Conservation (phyloP, 1,139 yeast species). For the Eremothecium gossypii region DNA sequence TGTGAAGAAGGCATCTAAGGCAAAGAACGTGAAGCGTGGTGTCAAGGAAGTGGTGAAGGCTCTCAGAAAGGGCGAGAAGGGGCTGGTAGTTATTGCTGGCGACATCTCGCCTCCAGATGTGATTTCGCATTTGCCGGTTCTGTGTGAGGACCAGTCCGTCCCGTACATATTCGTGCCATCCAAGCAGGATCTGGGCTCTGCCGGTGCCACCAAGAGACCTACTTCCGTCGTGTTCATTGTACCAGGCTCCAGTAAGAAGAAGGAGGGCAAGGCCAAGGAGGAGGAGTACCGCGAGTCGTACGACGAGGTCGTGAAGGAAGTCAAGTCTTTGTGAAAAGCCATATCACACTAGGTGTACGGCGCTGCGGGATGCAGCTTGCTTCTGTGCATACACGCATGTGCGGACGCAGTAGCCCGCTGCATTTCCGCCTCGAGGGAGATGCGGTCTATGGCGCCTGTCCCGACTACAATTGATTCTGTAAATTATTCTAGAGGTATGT, state of each 20-base stretch:
- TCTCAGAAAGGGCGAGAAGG: slow-evolving; percentile 95
- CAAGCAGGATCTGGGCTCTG: slow-evolving; percentile 95
- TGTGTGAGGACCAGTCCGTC: slow-evolving; percentile 88
- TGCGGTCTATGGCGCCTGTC: too few species aligned
- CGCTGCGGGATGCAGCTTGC: too few species aligned
- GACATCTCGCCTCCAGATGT: slow-evolving; percentile 98
- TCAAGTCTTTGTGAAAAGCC: slow-evolving; percentile 31
- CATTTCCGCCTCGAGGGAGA: too few species aligned
- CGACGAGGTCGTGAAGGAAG: slow-evolving; percentile 93
- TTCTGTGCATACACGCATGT: too few species aligned
- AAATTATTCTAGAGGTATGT: not conserved
- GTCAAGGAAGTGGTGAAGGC: slow-evolving; percentile 98
- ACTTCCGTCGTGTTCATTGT: slow-evolving; percentile 96
- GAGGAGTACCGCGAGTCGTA: slow-evolving; percentile 88
- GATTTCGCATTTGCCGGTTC: slow-evolving; percentile 91
- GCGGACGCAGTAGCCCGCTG: too few species aligned
- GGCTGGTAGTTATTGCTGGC: slow-evolving; percentile 92
- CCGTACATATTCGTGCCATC: slow-evolving; percentile 93
- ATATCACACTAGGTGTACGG: too few species aligned
- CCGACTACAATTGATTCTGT: not conserved
- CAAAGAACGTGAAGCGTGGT: slow-evolving; percentile 97
- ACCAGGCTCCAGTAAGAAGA: slow-evolving; percentile 89
- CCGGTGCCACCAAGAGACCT: slow-evolving; percentile 98
- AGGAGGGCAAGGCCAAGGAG: slow-evolving; percentile 66
- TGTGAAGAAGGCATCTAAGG: slow-evolving; percentile 94